These are phyloP conservation scores for Dujonia santamariae DNA, from an alignment of 1,139 yeast genomes.

Conservation along the genomic window DNA sequence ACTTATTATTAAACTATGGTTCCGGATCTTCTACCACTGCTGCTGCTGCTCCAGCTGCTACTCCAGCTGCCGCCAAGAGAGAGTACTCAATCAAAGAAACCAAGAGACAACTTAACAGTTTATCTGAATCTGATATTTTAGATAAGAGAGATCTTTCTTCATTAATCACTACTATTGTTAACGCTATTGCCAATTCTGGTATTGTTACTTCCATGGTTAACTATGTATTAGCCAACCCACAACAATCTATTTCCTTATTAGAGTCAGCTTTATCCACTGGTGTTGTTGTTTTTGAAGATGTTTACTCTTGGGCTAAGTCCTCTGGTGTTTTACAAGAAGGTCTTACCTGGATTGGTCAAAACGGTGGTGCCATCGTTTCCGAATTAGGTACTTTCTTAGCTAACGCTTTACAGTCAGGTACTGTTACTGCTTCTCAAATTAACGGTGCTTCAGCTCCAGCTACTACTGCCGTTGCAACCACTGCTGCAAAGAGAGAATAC, in stretches of 20 bases:
- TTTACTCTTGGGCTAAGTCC: conserved; percentile 38
- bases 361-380: conserved; percentile 31
- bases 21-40: conserved; percentile 15
- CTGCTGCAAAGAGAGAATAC: conserved; percentile 6
- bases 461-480: conserved; percentile 4
- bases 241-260: conserved; percentile 30
- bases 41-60: conserved; percentile 15
- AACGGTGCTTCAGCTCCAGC: conserved; percentile 7
- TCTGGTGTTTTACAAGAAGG: conserved; percentile 35
- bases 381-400: conserved; percentile 28
- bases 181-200: conserved; percentile 34
- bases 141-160: conserved; percentile 38
- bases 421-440: conserved; percentile 23
- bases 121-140: conserved; percentile 22
- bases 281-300: conserved; percentile 32
- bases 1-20: conserved; percentile 21
- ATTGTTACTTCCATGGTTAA: conserved; percentile 28
- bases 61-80: conserved; percentile 17
- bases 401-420: conserved; percentile 18
- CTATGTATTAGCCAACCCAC: conserved; percentile 38
- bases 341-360: conserved; percentile 25
- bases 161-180: conserved; percentile 25
- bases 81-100: too few species aligned
- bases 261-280: conserved; percentile 34
- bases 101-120: too few species aligned